Percentiles rank a stretch among this genome's conserved stretches.
Evolutionary conservation across 2,329 filamentous ascomycete species (phyloP).

Genomic region (Alternaria novae-zelandiae): DNA sequence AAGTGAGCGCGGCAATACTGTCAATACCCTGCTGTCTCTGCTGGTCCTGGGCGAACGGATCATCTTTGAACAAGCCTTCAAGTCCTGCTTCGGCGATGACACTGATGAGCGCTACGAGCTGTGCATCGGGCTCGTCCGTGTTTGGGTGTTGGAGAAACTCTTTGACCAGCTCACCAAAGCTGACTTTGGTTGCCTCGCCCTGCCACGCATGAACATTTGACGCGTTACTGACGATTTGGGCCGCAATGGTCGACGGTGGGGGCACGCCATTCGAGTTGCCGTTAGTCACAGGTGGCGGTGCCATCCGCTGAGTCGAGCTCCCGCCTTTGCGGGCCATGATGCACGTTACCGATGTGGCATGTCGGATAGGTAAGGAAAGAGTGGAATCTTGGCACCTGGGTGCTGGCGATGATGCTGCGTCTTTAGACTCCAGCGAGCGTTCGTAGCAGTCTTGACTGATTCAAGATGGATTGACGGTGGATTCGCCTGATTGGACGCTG

Average conservation of each 20-base stretch:
- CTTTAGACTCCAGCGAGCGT: not conserved
- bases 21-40: conserved; percentile 68
- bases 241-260: conserved; percentile 81
- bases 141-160: conserved; percentile 60
- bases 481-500: conserved; percentile 6
- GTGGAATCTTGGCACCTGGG: not conserved
- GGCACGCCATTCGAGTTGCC: conserved; percentile 28
- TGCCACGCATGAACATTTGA: conserved; percentile 68
- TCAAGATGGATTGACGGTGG: not conserved
- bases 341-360: conserved; percentile 34
- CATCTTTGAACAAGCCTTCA: conserved; percentile 70
- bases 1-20: conserved; percentile 77
- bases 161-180: conserved; percentile 76
- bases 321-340: conserved; percentile 53
- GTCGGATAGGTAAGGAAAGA: conserved; percentile 5
- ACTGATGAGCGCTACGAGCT: conserved; percentile 84
- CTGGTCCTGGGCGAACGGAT: conserved; percentile 69
- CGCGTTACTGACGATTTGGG: conserved; percentile 83
- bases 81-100: conserved; percentile 82
- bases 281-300: conserved; percentile 26
- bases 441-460: not conserved
- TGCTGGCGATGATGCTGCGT: not conserved
- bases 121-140: conserved; percentile 67
- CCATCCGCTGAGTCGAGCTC: conserved; percentile 38
- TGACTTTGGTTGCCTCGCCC: conserved; percentile 70